These are phyloP conservation scores for Aspergillus ochraceoroseus DNA, from an alignment of 2,329 filamentous ascomycete species.

Conservation along the genomic window DNA sequence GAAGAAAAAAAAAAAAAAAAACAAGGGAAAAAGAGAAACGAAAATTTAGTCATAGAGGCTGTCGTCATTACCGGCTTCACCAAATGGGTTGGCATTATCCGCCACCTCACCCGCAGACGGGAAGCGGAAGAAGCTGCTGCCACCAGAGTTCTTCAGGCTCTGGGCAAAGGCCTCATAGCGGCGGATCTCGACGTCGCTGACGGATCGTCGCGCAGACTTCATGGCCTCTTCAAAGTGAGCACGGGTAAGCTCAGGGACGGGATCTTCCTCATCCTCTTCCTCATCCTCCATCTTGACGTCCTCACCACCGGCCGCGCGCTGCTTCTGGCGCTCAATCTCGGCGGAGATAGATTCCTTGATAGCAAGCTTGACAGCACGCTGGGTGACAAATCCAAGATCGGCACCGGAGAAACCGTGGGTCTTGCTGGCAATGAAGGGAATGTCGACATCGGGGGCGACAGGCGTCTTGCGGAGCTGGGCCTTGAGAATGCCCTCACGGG, in stretches of 20 bases:
- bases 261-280: slow-evolving; percentile 64
- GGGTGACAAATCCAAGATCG: slow-evolving; percentile 97
- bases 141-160: slow-evolving; percentile 97
- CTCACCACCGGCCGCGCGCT: slow-evolving; percentile 77
- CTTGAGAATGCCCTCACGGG: slow-evolving; percentile 82
- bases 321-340: slow-evolving; percentile 87
- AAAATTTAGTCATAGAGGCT: slow-evolving; percentile 84
- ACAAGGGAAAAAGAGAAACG: slow-evolving; percentile 13
- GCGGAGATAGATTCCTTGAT: slow-evolving; percentile 92
- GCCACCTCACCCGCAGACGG: slow-evolving; percentile 58
- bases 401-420: slow-evolving; percentile 99
- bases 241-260: slow-evolving; percentile 91
- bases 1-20: slow-evolving; percentile 17
- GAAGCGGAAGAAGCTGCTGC: slow-evolving; percentile 98
- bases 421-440: slow-evolving; percentile 89
- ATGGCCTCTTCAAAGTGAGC: slow-evolving; percentile 99
- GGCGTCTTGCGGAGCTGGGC: slow-evolving; percentile 98
- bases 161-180: slow-evolving; percentile 98
- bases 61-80: slow-evolving; percentile 87
- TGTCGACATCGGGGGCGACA: slow-evolving; percentile 77
- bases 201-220: slow-evolving; percentile 86
- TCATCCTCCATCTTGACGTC: slow-evolving; percentile 68
- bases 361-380: slow-evolving; percentile 97
- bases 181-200: slow-evolving; percentile 94
- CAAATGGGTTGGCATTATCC: slow-evolving; percentile 57